Evolutionary conservation across 2,329 filamentous ascomycete genomes (phyloP).

Genomic region (Daldinia sp.): DNA sequence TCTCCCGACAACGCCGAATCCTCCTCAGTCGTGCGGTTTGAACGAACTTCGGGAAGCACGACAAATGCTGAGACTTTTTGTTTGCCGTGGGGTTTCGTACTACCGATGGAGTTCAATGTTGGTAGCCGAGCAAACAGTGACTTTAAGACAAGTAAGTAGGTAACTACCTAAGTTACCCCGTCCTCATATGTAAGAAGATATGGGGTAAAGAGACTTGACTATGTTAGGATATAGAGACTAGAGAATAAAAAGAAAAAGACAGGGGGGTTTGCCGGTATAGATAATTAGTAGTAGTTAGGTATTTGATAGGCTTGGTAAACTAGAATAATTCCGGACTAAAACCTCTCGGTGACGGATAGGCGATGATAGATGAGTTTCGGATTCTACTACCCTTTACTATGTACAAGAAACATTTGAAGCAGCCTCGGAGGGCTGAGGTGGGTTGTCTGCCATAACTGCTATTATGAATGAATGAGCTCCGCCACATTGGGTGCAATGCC

Average conservation of each 20-base stretch:
- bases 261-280: slow-evolving; percentile 23
- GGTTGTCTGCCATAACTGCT: not conserved
- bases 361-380: slow-evolving; percentile 10
- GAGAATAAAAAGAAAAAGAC: slow-evolving; percentile 10
- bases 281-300: not conserved
- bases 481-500: slow-evolving; percentile 31
- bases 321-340: slow-evolving; percentile 19
- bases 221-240: not conserved
- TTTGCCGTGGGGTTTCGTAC: slow-evolving; percentile 39
- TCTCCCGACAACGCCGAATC: not conserved
- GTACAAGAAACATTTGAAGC: slow-evolving; percentile 5
- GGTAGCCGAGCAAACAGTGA: slow-evolving; percentile 38
- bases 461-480: slow-evolving; percentile 30
- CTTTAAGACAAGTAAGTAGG: not conserved
- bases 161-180: not conserved
- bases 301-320: not conserved
- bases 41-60: not conserved
- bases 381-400: slow-evolving; percentile 24
- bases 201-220: not conserved
- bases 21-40: slow-evolving; percentile 12
- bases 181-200: not conserved
- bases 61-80: slow-evolving; percentile 27
- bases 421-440: slow-evolving; percentile 27
- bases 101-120: slow-evolving; percentile 9
- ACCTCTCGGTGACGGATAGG: slow-evolving; percentile 34